Percentiles rank a stretch among this genome's conserved stretches.
Conservation (phyloP, 225 moss, liverwort and hornwort genomes). For the Pseudisothecium myosuroides region DNA sequence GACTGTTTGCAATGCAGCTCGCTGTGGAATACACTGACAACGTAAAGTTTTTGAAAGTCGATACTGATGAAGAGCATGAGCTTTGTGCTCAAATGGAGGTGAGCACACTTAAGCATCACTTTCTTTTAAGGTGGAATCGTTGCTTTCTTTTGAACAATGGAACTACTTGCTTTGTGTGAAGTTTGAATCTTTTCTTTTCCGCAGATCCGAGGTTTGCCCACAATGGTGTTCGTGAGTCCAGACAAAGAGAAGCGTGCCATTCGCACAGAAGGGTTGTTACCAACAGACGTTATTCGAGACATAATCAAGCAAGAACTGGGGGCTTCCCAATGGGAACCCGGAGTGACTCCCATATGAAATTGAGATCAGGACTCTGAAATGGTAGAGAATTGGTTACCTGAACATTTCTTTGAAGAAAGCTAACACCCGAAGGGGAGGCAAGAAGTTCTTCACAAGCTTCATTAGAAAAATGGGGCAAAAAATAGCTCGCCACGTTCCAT, state of each 20-base stretch:
- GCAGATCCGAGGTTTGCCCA: slow-evolving; percentile 90
- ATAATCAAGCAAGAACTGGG: slow-evolving; percentile 70
- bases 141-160: not conserved
- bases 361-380: not conserved
- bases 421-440: not conserved
- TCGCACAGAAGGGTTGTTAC: slow-evolving; percentile 82
- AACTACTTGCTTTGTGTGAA: not conserved
- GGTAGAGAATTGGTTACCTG: not conserved
- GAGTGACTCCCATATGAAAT: not conserved
- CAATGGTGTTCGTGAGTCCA: slow-evolving; percentile 84
- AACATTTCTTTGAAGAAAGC: not conserved
- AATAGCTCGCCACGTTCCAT: not conserved
- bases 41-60: slow-evolving; percentile 79
- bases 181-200: not conserved
- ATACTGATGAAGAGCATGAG: slow-evolving; percentile 96
- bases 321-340: not conserved
- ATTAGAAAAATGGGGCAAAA: not conserved
- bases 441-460: not conserved
- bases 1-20: slow-evolving; percentile 38
- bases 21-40: slow-evolving; percentile 70
- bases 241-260: slow-evolving; percentile 79
- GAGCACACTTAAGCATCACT: not conserved
- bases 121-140: not conserved
- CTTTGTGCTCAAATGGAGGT: slow-evolving; percentile 92
- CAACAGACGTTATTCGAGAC: slow-evolving; percentile 53